These are phyloP conservation scores for Diversispora eburnea DNA, from an alignment of 192 early-diverging fungal species.

Conservation along the genomic window DNA sequence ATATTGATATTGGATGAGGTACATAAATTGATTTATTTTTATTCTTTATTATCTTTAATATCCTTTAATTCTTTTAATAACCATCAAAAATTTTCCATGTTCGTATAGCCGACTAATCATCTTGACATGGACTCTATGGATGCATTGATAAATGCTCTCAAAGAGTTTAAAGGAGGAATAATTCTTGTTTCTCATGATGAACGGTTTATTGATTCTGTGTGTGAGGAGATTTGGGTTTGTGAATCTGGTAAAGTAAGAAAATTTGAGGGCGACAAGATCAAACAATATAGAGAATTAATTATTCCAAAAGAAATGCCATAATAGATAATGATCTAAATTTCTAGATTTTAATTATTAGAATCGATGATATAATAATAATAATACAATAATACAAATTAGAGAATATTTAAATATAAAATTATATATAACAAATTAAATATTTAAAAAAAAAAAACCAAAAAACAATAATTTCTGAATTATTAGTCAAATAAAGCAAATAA, in stretches of 20 bases:
- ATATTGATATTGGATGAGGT: constrained; percentile 95
- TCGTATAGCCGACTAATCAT: constrained; percentile 79
- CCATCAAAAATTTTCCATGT: constrained; percentile 35
- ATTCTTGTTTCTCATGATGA: constrained; percentile 98
- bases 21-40: constrained; percentile 54
- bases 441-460: too few relatives aligned
- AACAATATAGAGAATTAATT: constrained; percentile 66
- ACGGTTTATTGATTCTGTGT: constrained; percentile 85
- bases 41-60: constrained; percentile 31
- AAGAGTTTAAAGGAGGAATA: constrained; percentile 88
- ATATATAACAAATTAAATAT: too few relatives aligned
- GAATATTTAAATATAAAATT: too few relatives aligned
- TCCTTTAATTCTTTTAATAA: constrained; percentile 6
- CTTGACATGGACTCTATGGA: constrained; percentile 93
- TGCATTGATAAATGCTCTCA: constrained; percentile 82
- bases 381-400: too few relatives aligned
- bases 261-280: constrained; percentile 86
- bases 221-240: constrained; percentile 92
- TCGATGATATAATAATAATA: too few relatives aligned
- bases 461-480: too few relatives aligned
- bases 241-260: constrained; percentile 73
- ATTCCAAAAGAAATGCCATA: constrained; percentile 36
- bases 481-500: too few relatives aligned
- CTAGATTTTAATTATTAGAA: too few relatives aligned
- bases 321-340: background rate